These are phyloP conservation scores for Microthlaspi erraticum DNA, from an alignment of 345 rosid species.

Conservation along the genomic window DNA sequence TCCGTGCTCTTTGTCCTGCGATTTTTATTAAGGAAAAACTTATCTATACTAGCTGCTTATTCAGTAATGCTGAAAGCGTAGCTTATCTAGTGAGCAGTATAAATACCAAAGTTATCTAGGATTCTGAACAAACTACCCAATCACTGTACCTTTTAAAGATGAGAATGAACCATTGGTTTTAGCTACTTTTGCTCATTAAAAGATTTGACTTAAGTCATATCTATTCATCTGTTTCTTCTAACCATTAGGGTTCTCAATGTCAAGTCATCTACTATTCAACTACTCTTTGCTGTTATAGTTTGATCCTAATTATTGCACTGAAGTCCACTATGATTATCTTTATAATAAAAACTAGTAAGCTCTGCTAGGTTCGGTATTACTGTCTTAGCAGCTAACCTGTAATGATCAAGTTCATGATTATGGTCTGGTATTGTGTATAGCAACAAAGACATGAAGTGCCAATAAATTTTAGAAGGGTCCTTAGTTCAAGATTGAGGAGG, in stretches of 20 bases:
- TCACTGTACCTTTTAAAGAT: constrained; percentile 19
- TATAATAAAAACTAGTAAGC: background rate
- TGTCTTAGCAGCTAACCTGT: constrained; percentile 13
- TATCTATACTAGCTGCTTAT: constrained; percentile 12
- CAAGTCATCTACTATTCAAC: background rate
- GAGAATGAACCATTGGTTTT: constrained; percentile 10
- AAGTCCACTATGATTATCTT: constrained; percentile 13
- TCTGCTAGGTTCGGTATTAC: constrained; percentile 20
- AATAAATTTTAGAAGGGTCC: constrained; percentile 60
- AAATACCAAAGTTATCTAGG: background rate
- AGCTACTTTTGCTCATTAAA: constrained; percentile 9
- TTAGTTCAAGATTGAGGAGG: constrained; percentile 74
- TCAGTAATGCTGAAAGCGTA: constrained; percentile 13
- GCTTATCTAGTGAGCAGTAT: constrained; percentile 11
- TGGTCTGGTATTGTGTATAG: constrained; percentile 37
- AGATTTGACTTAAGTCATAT: constrained; percentile 12
- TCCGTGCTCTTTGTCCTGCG: constrained; percentile 1
- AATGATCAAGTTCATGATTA: constrained; percentile 17
- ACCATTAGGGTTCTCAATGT: background rate
- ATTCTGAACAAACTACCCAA: constrained; percentile 10
- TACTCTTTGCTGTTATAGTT: too few species aligned
- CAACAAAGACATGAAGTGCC: constrained; percentile 72
- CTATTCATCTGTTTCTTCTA: background rate
- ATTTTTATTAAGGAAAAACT: constrained; percentile 4
- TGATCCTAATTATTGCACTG: constrained; percentile 12